Evolutionary conservation across 1,284 basidiomycete species (phyloP).

Genomic region (Pisolithus thermaeus): DNA sequence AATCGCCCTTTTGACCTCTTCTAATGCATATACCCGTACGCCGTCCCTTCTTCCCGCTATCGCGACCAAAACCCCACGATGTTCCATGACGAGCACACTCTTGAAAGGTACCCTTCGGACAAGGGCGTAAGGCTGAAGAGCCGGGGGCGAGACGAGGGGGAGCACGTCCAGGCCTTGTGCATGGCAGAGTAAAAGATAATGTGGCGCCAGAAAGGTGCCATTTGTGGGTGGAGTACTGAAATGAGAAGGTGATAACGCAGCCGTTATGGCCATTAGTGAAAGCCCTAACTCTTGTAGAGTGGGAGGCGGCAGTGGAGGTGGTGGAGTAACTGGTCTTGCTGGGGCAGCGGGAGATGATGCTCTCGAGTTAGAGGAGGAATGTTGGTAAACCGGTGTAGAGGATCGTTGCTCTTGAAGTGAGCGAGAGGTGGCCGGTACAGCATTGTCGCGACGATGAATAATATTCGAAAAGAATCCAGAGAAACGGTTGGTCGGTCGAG

Average conservation of each 20-base stretch:
- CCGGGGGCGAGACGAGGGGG: constrained; percentile 64
- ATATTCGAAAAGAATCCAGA: constrained; percentile 78
- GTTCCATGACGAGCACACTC: constrained; percentile 82
- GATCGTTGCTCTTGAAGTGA: constrained; percentile 24
- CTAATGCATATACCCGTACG: constrained; percentile 77
- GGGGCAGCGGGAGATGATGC: constrained; percentile 44
- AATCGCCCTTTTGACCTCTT: constrained; percentile 74
- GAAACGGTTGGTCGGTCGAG: constrained; percentile 61
- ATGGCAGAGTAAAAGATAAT: constrained; percentile 77
- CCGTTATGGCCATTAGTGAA: constrained; percentile 58
- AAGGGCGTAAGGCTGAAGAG: constrained; percentile 69
- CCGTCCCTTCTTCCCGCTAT: constrained; percentile 79
- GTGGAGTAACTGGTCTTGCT: constrained; percentile 56
- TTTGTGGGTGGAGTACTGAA: constrained; percentile 69
- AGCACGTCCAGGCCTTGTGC: constrained; percentile 77
- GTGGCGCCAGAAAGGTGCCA: constrained; percentile 71
- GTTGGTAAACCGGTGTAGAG: constrained; percentile 14
- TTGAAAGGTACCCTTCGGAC: constrained; percentile 76
- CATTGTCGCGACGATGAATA: constrained; percentile 62
- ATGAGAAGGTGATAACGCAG: constrained; percentile 64
- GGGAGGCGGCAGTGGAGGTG: constrained; percentile 63
- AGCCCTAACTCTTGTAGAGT: constrained; percentile 71
- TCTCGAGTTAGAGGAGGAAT: constrained; percentile 33
- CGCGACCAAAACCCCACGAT: constrained; percentile 76
- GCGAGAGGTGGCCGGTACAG: constrained; percentile 25